Conservation (phyloP, 352 stramenopile species). For the Pythium diclinum region DNA sequence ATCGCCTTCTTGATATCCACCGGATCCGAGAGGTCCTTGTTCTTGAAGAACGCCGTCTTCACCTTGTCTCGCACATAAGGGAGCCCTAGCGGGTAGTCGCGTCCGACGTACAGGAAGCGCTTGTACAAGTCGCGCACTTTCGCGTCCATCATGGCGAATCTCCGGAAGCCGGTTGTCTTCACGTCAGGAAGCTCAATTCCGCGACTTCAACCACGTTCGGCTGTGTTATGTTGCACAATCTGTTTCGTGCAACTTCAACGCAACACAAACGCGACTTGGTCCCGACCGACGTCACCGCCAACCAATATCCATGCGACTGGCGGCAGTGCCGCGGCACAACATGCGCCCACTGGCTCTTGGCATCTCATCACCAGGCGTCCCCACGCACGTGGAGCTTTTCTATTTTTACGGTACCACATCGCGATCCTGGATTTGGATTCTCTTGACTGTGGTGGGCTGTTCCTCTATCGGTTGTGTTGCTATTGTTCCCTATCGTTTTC, state of each 20-base stretch:
- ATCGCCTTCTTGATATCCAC: conserved; percentile 91
- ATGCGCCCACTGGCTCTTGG: no score
- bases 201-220: conserved; percentile 16
- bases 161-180: neutral
- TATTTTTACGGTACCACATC: no score
- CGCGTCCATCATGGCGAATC: conserved; percentile 74
- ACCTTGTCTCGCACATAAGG: conserved; percentile 89
- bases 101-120: conserved; percentile 90
- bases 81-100: conserved; percentile 93
- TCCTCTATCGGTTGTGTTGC: neutral
- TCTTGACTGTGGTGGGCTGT: no score
- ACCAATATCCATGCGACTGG: conserved; percentile 13
- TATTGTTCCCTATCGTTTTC: conserved; percentile 7
- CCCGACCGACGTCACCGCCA: neutral
- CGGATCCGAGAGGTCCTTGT: conserved; percentile 62
- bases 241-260: neutral
- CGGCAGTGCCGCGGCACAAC: no score
- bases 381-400: no score
- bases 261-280: conserved; percentile 2
- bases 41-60: conserved; percentile 91
- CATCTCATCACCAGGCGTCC: no score
- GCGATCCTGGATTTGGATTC: no score
- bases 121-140: conserved; percentile 96
- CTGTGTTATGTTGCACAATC: conserved; percentile 4
- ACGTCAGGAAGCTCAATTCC: neutral